phyloP scores from a whole-genome alignment of 129 eudicot genomes.

The Flaveria trinervia region DNA sequence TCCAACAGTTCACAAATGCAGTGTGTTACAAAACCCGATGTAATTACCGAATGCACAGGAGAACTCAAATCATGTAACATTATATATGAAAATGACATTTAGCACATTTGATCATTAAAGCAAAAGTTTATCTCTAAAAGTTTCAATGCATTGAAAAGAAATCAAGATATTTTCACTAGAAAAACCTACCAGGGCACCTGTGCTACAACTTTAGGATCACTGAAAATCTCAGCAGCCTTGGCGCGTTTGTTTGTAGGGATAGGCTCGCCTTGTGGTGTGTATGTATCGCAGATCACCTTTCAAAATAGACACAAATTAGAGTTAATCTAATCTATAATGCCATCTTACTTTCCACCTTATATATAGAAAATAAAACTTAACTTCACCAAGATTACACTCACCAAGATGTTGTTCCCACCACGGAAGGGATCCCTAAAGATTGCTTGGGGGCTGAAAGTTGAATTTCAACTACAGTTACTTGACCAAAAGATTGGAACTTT shows the following conservation, averaged over 20 bases:
- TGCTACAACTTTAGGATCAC: slow-evolving; percentile 67
- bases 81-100: background rate
- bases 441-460: slow-evolving; percentile 83
- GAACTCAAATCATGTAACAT: background rate
- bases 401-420: slow-evolving; percentile 97
- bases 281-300: slow-evolving; percentile 92
- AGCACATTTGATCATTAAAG: background rate
- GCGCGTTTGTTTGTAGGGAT: slow-evolving; percentile 96
- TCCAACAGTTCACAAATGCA: background rate
- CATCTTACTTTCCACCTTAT: slow-evolving; percentile 11
- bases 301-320: slow-evolving; percentile 5
- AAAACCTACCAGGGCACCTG: slow-evolving; percentile 76
- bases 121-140: background rate
- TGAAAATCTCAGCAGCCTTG: slow-evolving; percentile 87
- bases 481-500: background rate
- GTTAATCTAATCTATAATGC: background rate
- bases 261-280: slow-evolving; percentile 93
- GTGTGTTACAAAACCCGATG: background rate
- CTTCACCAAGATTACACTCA: slow-evolving; percentile 41
- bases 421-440: slow-evolving; percentile 97
- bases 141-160: background rate
- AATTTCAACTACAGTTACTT: slow-evolving; percentile 17
- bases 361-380: background rate
- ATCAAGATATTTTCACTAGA: background rate
- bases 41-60: background rate